These are phyloP conservation scores for Cercospora sesami DNA, from an alignment of 2,329 filamentous ascomycete species.

Conservation along the genomic window DNA sequence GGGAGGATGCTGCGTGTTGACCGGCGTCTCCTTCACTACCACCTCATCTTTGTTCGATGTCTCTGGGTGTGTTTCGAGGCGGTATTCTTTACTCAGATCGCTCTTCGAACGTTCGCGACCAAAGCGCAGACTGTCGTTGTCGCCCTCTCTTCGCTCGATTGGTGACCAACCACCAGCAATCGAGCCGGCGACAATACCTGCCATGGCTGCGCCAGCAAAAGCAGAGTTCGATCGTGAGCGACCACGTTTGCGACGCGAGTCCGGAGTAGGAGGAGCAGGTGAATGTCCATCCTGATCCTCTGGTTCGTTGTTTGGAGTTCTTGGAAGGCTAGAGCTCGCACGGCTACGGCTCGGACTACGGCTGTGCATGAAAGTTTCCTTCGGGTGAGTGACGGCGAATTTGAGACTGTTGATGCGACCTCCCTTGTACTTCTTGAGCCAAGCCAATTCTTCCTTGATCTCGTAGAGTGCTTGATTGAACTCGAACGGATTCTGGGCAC, in stretches of 20 bases:
- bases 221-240: constrained; percentile 72
- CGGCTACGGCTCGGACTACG: constrained; percentile 62
- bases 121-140: constrained; percentile 31
- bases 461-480: constrained; percentile 74
- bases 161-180: constrained; percentile 73
- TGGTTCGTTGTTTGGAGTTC: constrained; percentile 61
- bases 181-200: constrained; percentile 76
- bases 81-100: constrained; percentile 37
- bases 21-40: constrained; percentile 45
- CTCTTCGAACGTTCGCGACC: constrained; percentile 35
- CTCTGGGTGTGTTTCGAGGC: constrained; percentile 52
- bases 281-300: constrained; percentile 43
- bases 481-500: constrained; percentile 40
- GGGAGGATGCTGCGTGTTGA: constrained; percentile 41
- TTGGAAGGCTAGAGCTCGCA: constrained; percentile 64
- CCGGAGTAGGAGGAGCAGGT: constrained; percentile 50
- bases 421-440: constrained; percentile 76
- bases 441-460: constrained; percentile 76
- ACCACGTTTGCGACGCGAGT: constrained; percentile 60
- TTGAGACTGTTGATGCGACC: constrained; percentile 78
- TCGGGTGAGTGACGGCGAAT: constrained; percentile 74
- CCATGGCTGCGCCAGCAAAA: constrained; percentile 75
- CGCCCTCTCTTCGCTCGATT: constrained; percentile 54
- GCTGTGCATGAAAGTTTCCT: constrained; percentile 65
- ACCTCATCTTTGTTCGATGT: constrained; percentile 52